phyloP scores from a whole-genome alignment of 306 rosid species.

The Corylus heterophylla region DNA sequence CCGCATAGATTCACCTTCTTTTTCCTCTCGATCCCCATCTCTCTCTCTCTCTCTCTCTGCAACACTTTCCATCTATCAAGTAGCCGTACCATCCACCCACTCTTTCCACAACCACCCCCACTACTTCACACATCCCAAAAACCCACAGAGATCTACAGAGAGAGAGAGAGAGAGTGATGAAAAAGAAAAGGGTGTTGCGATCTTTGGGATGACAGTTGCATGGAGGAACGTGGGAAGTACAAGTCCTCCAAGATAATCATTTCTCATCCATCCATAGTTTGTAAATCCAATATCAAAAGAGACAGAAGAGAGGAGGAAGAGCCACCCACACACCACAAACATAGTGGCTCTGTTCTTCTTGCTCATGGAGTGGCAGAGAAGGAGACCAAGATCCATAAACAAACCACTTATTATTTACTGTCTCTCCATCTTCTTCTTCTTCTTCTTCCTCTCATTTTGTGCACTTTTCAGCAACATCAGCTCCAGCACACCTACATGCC shows the following conservation, averaged over 20 bases:
- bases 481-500: conserved; percentile 34
- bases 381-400: conserved; percentile 31
- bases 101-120: neutral
- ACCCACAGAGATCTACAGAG: conserved; percentile 10
- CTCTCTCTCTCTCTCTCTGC: neutral
- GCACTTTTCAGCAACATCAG: conserved; percentile 39
- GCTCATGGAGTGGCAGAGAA: conserved; percentile 73
- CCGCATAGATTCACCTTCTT: conserved; percentile 41
- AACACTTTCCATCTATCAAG: conserved; percentile 15
- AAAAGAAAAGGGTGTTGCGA: conserved; percentile 20
- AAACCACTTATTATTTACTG: conserved; percentile 30
- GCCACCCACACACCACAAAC: conserved; percentile 21
- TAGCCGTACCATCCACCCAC: conserved; percentile 25
- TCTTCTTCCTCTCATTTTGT: conserved; percentile 42
- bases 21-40: conserved; percentile 8
- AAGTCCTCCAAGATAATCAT: conserved; percentile 17
- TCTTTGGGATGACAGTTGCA: conserved; percentile 44
- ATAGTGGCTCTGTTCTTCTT: conserved; percentile 7
- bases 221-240: conserved; percentile 30
- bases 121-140: conserved; percentile 18
- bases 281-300: neutral
- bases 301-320: conserved; percentile 11
- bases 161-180: conserved; percentile 20
- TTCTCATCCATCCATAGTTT: conserved; percentile 23
- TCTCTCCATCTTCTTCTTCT: conserved; percentile 25